Base-by-base conservation (phyloP, 2,329 filamentous ascomycete genomes). In the Chalaropsis thielavioides region DNA sequence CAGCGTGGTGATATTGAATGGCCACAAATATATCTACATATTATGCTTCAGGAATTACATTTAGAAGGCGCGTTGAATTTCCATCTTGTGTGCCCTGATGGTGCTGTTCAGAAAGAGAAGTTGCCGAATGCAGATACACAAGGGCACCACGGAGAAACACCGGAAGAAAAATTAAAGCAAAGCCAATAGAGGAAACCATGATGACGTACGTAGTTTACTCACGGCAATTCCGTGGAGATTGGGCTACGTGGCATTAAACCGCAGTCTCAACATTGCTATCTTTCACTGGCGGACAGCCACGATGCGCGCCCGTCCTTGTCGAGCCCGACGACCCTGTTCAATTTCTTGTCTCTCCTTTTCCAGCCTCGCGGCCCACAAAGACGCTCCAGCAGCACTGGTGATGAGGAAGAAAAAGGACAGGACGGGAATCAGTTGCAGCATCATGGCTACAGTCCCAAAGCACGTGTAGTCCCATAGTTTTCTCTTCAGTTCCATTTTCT, bases 351-450 rank as follows among this genome's bases (percentile, higher is more conserved):
- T 75, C 69, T 82, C 77, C 64, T 83, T 78, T 74, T 97, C 92
- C 62, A 96, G 76, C 69, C 87, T 84, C 1, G 86, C 86, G 1
- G 85, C 89, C 92, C 92, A 97, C 43, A 97, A 77, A 0, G 90
- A 92, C 54, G 89, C 87, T 1, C 92, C 94, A 22, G 85, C 84
- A 0, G 92, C 88, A 2, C 89, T 91, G 0, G 92, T 96, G 69
- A 99, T 76, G 46, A 97, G 80, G 73, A 97, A 96, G 72, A 97
- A 85, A 80, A 99, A 95, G n/a, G 89, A 95, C 61, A 96, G 75
- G 13, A 92, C 81, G 0, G 94, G 94, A 8, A 96, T 80, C n/a
- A 97, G 81, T 75, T 96, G 90, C 35, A 97, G 75, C 6, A 90
- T 74, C 77, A 96, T 83, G 61, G 91, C 89, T 3, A 94, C 80